Evolutionary conservation across 768 basidiomycete species (phyloP).

Genomic region (Boletus eberwhitei): DNA sequence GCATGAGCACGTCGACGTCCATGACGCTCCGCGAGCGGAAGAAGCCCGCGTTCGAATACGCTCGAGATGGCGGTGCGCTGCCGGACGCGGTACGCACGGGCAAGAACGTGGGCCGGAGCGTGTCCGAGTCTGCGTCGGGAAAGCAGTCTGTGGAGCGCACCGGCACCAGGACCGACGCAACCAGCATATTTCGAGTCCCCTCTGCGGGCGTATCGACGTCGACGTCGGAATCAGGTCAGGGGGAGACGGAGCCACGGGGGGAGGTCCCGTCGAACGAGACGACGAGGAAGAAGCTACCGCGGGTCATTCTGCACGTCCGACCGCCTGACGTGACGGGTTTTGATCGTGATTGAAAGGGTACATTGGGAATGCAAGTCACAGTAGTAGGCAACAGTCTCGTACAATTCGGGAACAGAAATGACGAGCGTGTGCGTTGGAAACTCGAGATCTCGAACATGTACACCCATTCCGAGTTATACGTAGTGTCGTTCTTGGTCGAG

Average conservation of each 20-base stretch:
- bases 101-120: constrained; percentile 2
- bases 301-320: constrained; percentile 55
- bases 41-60: constrained; percentile 13
- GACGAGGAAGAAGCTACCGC: constrained; percentile 51
- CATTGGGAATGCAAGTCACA: no score
- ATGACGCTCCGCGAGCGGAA: constrained; percentile 52
- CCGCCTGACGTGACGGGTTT: constrained; percentile 11
- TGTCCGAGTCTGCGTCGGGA: constrained; percentile 2
- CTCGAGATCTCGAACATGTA: no score
- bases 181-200: neutral
- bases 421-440: no score
- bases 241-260: neutral
- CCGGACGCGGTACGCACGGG: neutral
- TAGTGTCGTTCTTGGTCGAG: no score
- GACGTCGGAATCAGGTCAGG: neutral
- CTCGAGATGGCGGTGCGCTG: neutral
- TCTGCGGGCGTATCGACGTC: neutral
- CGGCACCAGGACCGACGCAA: neutral
- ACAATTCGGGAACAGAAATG: no score
- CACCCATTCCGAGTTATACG: no score
- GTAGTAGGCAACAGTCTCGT: no score
- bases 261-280: constrained; percentile 2
- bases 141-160: constrained; percentile 3
- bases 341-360: no score
- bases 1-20: constrained; percentile 25